Base-by-base conservation (phyloP, 1,139 yeast genomes). In the Blastobotrys arbuscula region DNA sequence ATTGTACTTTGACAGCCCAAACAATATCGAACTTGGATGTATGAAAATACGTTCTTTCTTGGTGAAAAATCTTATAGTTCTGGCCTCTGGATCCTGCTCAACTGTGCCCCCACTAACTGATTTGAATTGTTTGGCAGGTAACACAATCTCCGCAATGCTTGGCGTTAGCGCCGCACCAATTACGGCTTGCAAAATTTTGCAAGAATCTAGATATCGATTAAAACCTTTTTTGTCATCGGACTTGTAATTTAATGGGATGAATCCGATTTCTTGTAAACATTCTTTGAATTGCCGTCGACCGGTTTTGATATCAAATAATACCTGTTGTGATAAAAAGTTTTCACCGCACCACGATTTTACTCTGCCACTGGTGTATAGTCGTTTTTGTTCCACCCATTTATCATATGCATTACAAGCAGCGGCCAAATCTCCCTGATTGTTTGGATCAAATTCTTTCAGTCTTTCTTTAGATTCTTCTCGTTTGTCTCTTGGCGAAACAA, bases 81-180 rank as follows among this genome's bases (percentile, higher is more conserved):
- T 77, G 1, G 92, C 86, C 60, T 90, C 97, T 0, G 90, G 86
- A 57, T 89, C 96, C 31, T 81, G 75, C 49, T 86, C 92, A 44
- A 92, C 74, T 0, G 97, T 77, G 31, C 98, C 98, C 1, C 81
- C 76, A 31, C 82, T 71, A 1, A 88, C 79, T 41, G 81, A 77
- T 47, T 81, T 71, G 62, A 71, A 92, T 58, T 84, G 86, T 7
- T 90, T 79, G 54, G 86, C 89, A 0, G 97, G 97, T 33, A 80
- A 71, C 56, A 84, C 88, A 3, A 88, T 86, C 52, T 89, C 75
- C 0, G 94, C 89, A 35, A 88, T 71, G 48, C 85, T 84, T 0
- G 97, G 97, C 58, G 83, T 84, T 59, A 82, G 78, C 0, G 96
- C 76, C 2, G 95, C 95, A 0, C 95, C 81, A 21, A 89, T 68